Evolutionary conservation across 306 rosid species (phyloP).

Genomic region (Boehmeria nivea): DNA sequence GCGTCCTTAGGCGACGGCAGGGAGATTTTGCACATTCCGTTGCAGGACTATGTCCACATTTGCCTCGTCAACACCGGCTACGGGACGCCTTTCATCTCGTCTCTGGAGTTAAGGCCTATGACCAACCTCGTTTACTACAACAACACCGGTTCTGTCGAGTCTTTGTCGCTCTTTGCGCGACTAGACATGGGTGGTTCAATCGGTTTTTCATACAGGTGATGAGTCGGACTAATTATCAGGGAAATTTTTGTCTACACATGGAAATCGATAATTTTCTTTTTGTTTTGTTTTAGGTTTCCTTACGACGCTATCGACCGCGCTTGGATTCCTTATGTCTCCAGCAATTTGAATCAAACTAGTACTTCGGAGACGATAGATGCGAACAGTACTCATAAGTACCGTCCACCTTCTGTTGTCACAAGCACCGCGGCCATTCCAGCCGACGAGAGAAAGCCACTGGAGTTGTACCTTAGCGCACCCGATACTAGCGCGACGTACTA

Average conservation of each 20-base stretch:
- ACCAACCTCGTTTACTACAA: background rate
- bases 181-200: slow-evolving; percentile 30
- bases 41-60: slow-evolving; percentile 25
- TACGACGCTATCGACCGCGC: slow-evolving; percentile 39
- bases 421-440: slow-evolving; percentile 22
- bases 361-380: slow-evolving; percentile 18
- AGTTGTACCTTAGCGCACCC: slow-evolving; percentile 1
- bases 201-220: slow-evolving; percentile 29
- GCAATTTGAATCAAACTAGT: background rate
- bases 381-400: background rate
- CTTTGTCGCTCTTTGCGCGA: slow-evolving; percentile 19
- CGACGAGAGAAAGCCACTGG: slow-evolving; percentile 10
- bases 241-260: no score
- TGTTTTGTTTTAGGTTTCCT: background rate
- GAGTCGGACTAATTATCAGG: no score
- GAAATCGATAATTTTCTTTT: no score
- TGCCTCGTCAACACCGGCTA: slow-evolving; percentile 33
- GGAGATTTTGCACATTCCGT: slow-evolving; percentile 38
- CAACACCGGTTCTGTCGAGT: slow-evolving; percentile 1
- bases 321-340: slow-evolving; percentile 31
- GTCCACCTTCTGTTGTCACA: slow-evolving; percentile 31
- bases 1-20: background rate
- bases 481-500: slow-evolving; percentile 22
- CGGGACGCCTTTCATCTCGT: slow-evolving; percentile 56
- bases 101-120: slow-evolving; percentile 44